Evolutionary conservation across 768 basidiomycete genomes (phyloP), one percentile per base, ranked within the genome.

Genomic region (Hericium coralloides): DNA sequence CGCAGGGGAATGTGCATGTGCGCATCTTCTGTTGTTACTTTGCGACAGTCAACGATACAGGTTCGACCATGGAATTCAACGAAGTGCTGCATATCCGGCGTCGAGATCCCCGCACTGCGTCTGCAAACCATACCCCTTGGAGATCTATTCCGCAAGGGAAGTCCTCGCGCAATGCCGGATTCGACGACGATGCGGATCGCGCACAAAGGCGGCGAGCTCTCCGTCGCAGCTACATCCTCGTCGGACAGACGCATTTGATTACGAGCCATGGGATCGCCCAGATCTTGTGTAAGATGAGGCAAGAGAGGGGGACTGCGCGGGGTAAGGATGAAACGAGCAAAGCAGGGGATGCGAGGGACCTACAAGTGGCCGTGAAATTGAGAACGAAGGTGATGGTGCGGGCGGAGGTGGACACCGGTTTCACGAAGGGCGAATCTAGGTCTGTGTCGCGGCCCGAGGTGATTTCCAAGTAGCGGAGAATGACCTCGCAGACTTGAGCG

Each of bases 181-280:
- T 70, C 69, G 47, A 70, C 57, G 55, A 70, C 63, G 53, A 64
- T 67, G 14, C 62, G 63, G 50, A 69, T 69, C 38, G 65, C 62
- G 10, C 54, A 51, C 38, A 52, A 25, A 12, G 57, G 50, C 17
- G 53, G 26, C 41, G 49, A 53, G n/a, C 38, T 14, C 20, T 49
- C 48, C 20, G 17, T 17, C 4, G 22, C 10, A 17, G 25, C 38
- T 20, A 20, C 20, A 20, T n/a, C 8, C 10, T 3, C 22, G 10
- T 37, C 45, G 17, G 51, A 55, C 12, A 59, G 14, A 9, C 52
- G 52, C 9, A 31, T 9, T 6, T 9, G 31, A 9, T 39, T 51
- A 18, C 10, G 12, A 14, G 18, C 15, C 38, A 18, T 18, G 38
- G 49, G 9, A 50, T 22, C 12, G 9, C 12, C 38, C 41, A 56